Conservation (phyloP, 305 asterid species). For the Fraxinus dipetala region DNA sequence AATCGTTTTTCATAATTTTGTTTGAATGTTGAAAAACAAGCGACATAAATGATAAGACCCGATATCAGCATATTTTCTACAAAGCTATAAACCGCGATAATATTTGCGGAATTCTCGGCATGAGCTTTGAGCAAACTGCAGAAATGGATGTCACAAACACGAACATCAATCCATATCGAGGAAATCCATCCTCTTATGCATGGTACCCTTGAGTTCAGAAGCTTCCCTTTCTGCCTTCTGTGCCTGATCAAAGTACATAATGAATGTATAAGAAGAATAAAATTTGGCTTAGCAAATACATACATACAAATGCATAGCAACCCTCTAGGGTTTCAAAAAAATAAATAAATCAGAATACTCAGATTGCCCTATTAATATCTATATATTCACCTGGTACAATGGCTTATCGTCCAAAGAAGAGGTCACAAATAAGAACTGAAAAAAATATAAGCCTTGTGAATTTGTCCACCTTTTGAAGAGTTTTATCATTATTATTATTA, state of each 20-base stretch:
- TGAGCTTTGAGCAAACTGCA: conserved; percentile 21
- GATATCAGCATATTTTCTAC: conserved; percentile 22
- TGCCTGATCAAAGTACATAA: conserved; percentile 46
- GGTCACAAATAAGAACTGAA: background rate
- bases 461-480: background rate
- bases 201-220: conserved; percentile 75
- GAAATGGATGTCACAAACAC: conserved; percentile 27
- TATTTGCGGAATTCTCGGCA: conserved; percentile 59
- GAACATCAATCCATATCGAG: conserved; percentile 74
- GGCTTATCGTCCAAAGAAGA: background rate
- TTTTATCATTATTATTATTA: background rate
- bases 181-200: conserved; percentile 92
- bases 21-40: background rate
- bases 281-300: background rate
- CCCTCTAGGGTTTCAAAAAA: background rate
- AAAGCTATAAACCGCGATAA: conserved; percentile 40
- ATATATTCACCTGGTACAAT: background rate
- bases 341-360: background rate
- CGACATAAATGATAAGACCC: conserved; percentile 18
- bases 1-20: background rate
- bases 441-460: background rate
- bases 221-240: conserved; percentile 84
- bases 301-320: background rate
- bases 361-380: background rate
- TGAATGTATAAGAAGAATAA: background rate